These are phyloP conservation scores for Styphnolobium japonicum DNA, from an alignment of 306 rosid genomes.

Conservation along the genomic window DNA sequence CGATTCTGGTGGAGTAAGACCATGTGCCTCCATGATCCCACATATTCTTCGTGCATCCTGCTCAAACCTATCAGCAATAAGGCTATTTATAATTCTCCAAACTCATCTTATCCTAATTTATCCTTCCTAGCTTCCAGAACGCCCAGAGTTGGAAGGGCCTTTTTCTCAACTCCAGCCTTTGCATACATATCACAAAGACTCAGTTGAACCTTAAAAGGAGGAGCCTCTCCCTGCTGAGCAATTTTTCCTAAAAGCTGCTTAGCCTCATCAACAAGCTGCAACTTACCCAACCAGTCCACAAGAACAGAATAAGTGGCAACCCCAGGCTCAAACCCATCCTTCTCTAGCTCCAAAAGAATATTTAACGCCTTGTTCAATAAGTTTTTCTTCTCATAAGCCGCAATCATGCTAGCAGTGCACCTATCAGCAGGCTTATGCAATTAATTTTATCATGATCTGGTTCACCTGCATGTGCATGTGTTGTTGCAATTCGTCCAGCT, in stretches of 20 bases:
- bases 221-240: slow-evolving; percentile 63
- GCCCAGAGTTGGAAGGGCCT: slow-evolving; percentile 75
- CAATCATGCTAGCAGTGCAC: slow-evolving; percentile 77
- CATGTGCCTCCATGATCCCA: slow-evolving; percentile 61
- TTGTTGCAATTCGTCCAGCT: slow-evolving; percentile 45
- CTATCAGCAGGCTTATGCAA: slow-evolving; percentile 73
- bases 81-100: slow-evolving; percentile 59
- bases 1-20: slow-evolving; percentile 37
- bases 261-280: slow-evolving; percentile 78
- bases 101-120: slow-evolving; percentile 49
- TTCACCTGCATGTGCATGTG: slow-evolving; percentile 39
- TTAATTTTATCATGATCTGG: slow-evolving; percentile 55
- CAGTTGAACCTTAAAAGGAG: slow-evolving; percentile 72
- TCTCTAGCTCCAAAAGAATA: slow-evolving; percentile 67
- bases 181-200: slow-evolving; percentile 86
- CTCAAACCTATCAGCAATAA: slow-evolving; percentile 57
- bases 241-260: slow-evolving; percentile 73
- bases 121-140: slow-evolving; percentile 69
- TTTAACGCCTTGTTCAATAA: slow-evolving; percentile 65
- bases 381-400: slow-evolving; percentile 63
- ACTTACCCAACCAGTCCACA: slow-evolving; percentile 76
- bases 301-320: slow-evolving; percentile 76
- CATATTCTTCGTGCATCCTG: slow-evolving; percentile 60
- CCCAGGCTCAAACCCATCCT: slow-evolving; percentile 80
- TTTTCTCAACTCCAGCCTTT: slow-evolving; percentile 65